phyloP scores from a whole-genome alignment of 2,329 filamentous ascomycete genomes.

The Colletotrichum navitas region DNA sequence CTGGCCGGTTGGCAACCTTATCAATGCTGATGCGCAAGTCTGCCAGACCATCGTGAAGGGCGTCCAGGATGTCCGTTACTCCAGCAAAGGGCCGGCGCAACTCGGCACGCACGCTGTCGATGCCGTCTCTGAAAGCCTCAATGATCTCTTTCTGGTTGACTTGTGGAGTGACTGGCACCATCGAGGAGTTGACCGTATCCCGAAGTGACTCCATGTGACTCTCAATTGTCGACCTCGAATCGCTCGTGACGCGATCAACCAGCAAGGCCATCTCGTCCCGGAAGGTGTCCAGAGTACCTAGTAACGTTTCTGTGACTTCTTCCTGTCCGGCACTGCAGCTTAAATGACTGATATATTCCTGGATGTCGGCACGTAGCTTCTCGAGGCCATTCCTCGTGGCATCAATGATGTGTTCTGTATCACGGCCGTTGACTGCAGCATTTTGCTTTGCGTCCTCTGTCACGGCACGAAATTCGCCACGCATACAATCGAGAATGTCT shows the following conservation, averaged over 20 bases:
- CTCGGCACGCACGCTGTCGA: conserved; percentile 81
- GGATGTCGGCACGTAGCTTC: conserved; percentile 82
- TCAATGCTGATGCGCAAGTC: conserved; percentile 84
- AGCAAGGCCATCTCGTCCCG: conserved; percentile 76
- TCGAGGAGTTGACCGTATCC: conserved; percentile 78
- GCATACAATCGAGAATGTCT: conserved; percentile 74
- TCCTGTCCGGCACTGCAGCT: conserved; percentile 76
- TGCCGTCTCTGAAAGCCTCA: conserved; percentile 76
- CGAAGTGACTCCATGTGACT: conserved; percentile 86
- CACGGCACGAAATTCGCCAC: conserved; percentile 69
- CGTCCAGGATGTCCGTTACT: conserved; percentile 89
- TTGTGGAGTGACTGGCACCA: conserved; percentile 71
- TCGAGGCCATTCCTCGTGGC: conserved; percentile 90
- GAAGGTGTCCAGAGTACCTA: conserved; percentile 74
- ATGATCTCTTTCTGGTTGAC: conserved; percentile 74
- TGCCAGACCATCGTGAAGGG: conserved; percentile 88
- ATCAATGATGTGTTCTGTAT: conserved; percentile 90
- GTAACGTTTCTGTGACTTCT: conserved; percentile 79
- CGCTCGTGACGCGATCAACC: conserved; percentile 61
- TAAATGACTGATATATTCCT: conserved; percentile 81
- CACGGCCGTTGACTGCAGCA: conserved; percentile 80
- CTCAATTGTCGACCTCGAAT: conserved; percentile 77
- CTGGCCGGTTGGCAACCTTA: conserved; percentile 79
- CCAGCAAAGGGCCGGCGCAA: conserved; percentile 76
- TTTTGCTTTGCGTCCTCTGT: conserved; percentile 80